Evolutionary conservation across 202 grass and related monocot species (phyloP), one percentile per base, ranked within the genome.

Genomic region (Carex arenaria): DNA sequence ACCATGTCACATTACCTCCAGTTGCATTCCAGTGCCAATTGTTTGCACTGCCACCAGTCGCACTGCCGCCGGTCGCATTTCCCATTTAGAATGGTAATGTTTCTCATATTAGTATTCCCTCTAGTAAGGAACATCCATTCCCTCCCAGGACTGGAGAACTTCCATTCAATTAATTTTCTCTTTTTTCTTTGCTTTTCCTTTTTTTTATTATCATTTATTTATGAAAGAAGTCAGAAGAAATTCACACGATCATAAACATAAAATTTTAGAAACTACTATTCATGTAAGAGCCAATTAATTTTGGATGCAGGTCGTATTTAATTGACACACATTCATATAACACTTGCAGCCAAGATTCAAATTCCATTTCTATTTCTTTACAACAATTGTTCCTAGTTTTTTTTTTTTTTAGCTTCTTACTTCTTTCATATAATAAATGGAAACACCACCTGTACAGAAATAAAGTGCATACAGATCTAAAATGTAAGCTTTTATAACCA

Each of bases 401-500:
- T 54, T 74, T 74, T 51, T 51, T 13, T 57, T 57, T 43, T 43
- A 5, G 53, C 54, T 59, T 8, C 20, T 74, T 54, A 54, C 53
- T 81, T 45, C 23, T 81, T 61, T 26, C 4, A 67, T 22, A 30
- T 52, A 64, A 49, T 65, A 80, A 45, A 52, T n/a, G 15, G 34
- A 45, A 65, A 82, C 61, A 81, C 20, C 43, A 67, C 67, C 54
- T 82, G 61, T 82, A 82, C 80, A 82, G 42, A 82, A 32, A 67
- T 77, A 53, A 65, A 49, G 14, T 67, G 43, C 45, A 82, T 82
- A 82, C 20, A 81, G 9, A 31, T 82, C 47, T 80, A 43, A 63
- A 61, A 78, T 10, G 45, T n/a, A 32, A 57, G 51, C 28, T 17
- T 57, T 32, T 57, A 55, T 47, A 47, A 36, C 17, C 5, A 53